Evolutionary conservation across 176 grass and related monocot species (phyloP).

Genomic region (Typha latifolia): DNA sequence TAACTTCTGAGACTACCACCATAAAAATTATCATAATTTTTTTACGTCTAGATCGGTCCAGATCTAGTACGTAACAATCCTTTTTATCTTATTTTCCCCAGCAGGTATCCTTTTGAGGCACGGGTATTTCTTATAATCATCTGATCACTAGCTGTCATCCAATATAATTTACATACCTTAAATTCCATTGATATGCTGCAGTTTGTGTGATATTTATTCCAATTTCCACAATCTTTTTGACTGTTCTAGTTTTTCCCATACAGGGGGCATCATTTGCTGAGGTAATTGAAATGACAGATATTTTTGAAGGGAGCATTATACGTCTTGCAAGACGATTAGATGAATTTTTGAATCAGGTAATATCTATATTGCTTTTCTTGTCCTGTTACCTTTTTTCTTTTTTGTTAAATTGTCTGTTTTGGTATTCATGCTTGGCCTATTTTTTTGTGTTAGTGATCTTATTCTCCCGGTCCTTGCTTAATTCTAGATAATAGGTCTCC

Average conservation of each 20-base stretch:
- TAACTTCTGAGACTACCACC: too few species aligned
- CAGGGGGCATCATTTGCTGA: slow-evolving; percentile 87
- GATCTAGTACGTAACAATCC: too few species aligned
- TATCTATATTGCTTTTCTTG: background rate
- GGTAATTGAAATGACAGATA: slow-evolving; percentile 97
- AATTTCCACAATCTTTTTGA: background rate
- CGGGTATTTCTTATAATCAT: too few species aligned
- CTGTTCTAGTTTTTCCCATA: slow-evolving; percentile 1
- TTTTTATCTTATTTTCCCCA: too few species aligned
- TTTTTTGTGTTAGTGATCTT: too few species aligned
- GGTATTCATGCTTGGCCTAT: background rate
- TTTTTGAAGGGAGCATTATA: slow-evolving; percentile 97
- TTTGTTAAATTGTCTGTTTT: background rate
- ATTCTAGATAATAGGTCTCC: background rate
- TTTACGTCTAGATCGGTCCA: too few species aligned
- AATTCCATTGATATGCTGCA: background rate
- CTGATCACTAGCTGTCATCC: too few species aligned
- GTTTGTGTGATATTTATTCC: background rate
- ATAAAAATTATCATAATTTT: too few species aligned
- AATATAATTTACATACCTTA: background rate
- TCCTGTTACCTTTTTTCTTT: slow-evolving; percentile 6
- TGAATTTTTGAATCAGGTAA: slow-evolving; percentile 99
- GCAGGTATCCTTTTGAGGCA: too few species aligned
- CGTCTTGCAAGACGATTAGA: slow-evolving; percentile 80
- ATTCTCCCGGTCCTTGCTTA: background rate